Conservation (phyloP, 1,284 basidiomycete genomes). For the Prillingera fragicola region DNA sequence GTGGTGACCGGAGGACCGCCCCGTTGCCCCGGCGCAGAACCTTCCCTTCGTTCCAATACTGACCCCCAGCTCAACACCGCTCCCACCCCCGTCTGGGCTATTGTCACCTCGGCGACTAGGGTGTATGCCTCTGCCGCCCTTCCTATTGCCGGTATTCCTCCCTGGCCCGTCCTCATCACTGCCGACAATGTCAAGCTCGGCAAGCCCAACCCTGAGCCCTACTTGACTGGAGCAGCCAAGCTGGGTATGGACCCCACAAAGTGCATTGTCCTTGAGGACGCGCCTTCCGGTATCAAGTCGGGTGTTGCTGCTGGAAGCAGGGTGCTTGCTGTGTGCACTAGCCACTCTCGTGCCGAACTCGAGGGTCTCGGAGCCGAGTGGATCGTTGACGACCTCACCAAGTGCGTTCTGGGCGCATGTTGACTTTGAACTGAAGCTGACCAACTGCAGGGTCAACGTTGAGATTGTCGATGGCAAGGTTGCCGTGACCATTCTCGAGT, state of each 20-base stretch:
- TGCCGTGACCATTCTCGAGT: constrained; percentile 20
- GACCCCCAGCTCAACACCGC: constrained; percentile 57
- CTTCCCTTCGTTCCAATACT: background rate
- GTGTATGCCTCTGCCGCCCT: constrained; percentile 63
- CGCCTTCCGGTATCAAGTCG: constrained; percentile 67
- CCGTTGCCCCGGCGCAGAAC: background rate
- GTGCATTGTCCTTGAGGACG: constrained; percentile 72
- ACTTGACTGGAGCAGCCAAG: constrained; percentile 49
- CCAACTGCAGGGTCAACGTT: constrained; percentile 17
- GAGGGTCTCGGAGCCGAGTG: constrained; percentile 45
- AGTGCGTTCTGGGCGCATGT: constrained; percentile 15
- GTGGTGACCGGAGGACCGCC: constrained; percentile 3
- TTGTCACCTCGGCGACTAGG: constrained; percentile 74
- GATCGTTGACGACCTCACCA: constrained; percentile 46
- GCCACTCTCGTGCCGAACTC: constrained; percentile 61
- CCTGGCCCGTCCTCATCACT: constrained; percentile 60
- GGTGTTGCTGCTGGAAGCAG: constrained; percentile 67
- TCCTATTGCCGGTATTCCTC: constrained; percentile 55
- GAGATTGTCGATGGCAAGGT: constrained; percentile 22
- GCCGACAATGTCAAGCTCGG: constrained; percentile 67
- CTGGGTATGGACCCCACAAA: constrained; percentile 35
- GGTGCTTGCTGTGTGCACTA: constrained; percentile 75
- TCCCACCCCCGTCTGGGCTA: constrained; percentile 68
- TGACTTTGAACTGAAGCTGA: constrained; percentile 9
- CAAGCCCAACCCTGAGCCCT: constrained; percentile 77